A percentile compares a stretch with the other conserved stretches of the same genome.
phyloP scores from a whole-genome alignment of 352 stramenopile genomes.

The Elongisporangium undulatum region DNA sequence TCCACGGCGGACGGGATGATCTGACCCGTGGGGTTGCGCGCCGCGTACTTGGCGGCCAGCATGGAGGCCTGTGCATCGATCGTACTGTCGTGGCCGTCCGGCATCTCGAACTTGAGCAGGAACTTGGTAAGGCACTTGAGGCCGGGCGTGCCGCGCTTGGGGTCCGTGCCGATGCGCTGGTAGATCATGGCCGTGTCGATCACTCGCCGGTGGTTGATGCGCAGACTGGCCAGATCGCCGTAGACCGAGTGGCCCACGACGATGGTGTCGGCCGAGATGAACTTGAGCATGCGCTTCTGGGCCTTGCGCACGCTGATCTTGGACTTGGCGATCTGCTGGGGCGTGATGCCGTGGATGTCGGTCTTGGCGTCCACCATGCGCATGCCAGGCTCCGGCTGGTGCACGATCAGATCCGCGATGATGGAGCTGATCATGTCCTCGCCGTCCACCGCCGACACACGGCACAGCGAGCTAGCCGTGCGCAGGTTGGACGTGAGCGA shows the following conservation, averaged over 20 bases:
- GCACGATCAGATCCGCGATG: conserved; percentile 76
- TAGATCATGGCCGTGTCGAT: conserved; percentile 86
- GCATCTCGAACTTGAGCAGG: conserved; percentile 81
- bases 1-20: conserved; percentile 71
- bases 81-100: conserved; percentile 78
- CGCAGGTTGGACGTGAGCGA: conserved; percentile 15
- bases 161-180: conserved; percentile 40
- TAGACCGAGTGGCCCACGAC: conserved; percentile 80
- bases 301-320: conserved; percentile 72
- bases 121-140: conserved; percentile 78
- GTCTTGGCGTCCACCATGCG: conserved; percentile 74
- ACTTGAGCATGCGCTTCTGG: conserved; percentile 85
- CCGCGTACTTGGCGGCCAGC: conserved; percentile 79
- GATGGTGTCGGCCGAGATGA: conserved; percentile 77
- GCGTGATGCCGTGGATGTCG: conserved; percentile 81
- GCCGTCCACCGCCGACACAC: conserved; percentile 78
- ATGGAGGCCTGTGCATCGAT: conserved; percentile 85
- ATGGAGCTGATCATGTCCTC: conserved; percentile 72
- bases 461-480: conserved; percentile 62
- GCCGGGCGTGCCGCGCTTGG: conserved; percentile 41
- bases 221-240: conserved; percentile 66
- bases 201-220: conserved; percentile 70
- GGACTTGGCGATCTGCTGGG: conserved; percentile 57
- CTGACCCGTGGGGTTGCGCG: conserved; percentile 37
- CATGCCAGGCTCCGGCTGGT: conserved; percentile 62